Evolutionary conservation across 352 stramenopile species (phyloP).

Genomic region (Phytopythium mirpurense): DNA sequence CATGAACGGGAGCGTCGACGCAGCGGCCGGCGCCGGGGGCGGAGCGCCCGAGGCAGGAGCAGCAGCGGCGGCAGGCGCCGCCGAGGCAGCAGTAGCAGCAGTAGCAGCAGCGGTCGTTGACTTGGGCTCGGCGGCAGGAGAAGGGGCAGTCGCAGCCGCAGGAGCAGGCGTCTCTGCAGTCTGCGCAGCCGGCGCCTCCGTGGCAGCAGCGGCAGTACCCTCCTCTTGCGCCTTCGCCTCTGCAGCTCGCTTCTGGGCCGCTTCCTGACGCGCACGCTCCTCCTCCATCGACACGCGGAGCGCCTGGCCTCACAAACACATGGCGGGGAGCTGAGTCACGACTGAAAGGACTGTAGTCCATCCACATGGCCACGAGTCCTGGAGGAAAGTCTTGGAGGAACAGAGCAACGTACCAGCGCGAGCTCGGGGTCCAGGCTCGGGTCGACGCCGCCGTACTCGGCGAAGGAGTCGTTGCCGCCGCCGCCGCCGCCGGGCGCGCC

Average conservation of each 20-base stretch:
- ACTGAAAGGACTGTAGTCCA: too few species aligned
- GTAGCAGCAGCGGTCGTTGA: constrained; percentile 5
- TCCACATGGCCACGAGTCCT: too few species aligned
- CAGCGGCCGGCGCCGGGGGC: constrained; percentile 65
- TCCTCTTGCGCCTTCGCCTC: constrained; percentile 69
- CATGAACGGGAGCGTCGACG: constrained; percentile 84
- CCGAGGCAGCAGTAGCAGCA: constrained; percentile 9
- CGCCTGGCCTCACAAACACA: constrained; percentile 24
- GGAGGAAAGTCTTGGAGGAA: background rate
- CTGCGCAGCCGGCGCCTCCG: constrained; percentile 49
- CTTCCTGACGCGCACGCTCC: constrained; percentile 94
- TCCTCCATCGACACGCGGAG: constrained; percentile 99
- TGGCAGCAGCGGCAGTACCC: constrained; percentile 14
- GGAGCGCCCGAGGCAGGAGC: constrained; percentile 17
- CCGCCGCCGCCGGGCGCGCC: constrained; percentile 21
- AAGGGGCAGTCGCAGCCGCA: constrained; percentile 12
- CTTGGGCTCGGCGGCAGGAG: constrained; percentile 7
- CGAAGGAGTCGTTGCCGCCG: constrained; percentile 71
- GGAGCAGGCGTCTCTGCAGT: constrained; percentile 34
- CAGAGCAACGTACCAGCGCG: constrained; percentile 85
- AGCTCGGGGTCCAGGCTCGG: constrained; percentile 98
- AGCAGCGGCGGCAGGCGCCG: constrained; percentile 13
- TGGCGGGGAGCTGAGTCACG: too few species aligned
- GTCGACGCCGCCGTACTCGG: constrained; percentile 96
- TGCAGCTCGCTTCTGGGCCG: constrained; percentile 86